Percentiles rank a stretch among this genome's conserved stretches.
These are phyloP conservation scores for Agrocybe chaxingu DNA, from an alignment of 768 basidiomycete genomes.

Conservation along the genomic window DNA sequence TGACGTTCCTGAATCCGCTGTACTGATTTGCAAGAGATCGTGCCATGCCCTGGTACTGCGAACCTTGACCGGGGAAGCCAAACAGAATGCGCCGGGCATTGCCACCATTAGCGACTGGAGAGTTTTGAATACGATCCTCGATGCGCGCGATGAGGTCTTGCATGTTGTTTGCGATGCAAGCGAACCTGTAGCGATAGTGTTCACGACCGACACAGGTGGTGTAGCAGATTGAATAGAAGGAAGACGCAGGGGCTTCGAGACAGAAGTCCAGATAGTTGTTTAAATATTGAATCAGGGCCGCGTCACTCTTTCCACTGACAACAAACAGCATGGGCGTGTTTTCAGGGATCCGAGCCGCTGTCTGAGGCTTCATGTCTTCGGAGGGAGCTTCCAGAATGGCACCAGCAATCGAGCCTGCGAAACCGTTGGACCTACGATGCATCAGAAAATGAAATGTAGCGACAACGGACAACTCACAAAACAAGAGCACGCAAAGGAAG, in stretches of 20 bases:
- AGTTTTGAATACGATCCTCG: conserved; percentile 20
- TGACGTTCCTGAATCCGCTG: conserved; percentile 24
- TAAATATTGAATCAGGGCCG: conserved; percentile 26
- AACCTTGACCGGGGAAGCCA: conserved; percentile 35
- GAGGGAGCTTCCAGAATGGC: conserved; percentile 27
- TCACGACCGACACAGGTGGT: conserved; percentile 34
- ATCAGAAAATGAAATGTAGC: conserved; percentile 2
- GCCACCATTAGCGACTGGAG: conserved; percentile 5
- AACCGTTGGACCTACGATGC: conserved; percentile 28
- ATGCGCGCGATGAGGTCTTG: conserved; percentile 29
- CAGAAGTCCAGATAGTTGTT: conserved; percentile 30
- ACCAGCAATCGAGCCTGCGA: conserved; percentile 33
- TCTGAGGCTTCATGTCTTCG: conserved; percentile 12
- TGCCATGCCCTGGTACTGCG: conserved; percentile 35
- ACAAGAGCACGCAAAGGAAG: conserved; percentile 25
- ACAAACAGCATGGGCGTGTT: conserved; percentile 25
- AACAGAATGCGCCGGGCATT: conserved; percentile 23
- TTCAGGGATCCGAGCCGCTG: conserved; percentile 12
- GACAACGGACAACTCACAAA: conserved; percentile 19
- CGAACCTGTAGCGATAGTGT: conserved; percentile 30
- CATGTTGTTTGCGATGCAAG: conserved; percentile 27
- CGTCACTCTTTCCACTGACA: conserved; percentile 31
- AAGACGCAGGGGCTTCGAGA: conserved; percentile 14
- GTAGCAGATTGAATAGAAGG: conserved; percentile 31
- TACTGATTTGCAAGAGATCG: conserved; percentile 25